These are phyloP conservation scores for Dorcoceras hygrometricum DNA, from an alignment of 257 asterid genomes.

Conservation along the genomic window DNA sequence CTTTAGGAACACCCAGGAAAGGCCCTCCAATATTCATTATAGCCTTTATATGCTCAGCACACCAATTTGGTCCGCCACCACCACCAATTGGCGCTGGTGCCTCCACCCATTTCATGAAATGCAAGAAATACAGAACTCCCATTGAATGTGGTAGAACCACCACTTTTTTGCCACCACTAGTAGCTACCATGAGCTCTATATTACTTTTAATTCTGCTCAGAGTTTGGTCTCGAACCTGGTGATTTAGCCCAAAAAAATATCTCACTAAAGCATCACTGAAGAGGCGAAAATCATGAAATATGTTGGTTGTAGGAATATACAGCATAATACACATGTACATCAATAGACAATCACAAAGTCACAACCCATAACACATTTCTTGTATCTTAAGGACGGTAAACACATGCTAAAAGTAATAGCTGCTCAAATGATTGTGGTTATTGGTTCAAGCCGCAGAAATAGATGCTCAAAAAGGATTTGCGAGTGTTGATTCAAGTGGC, in stretches of 20 bases:
- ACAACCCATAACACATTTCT: not conserved
- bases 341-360: not conserved
- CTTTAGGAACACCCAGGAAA: slow-evolving; percentile 79
- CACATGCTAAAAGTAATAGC: not conserved
- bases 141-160: slow-evolving; percentile 83
- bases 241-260: slow-evolving; percentile 23
- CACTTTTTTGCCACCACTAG: slow-evolving; percentile 67
- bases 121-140: slow-evolving; percentile 80
- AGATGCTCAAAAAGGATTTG: no score
- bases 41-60: slow-evolving; percentile 72
- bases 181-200: slow-evolving; percentile 74
- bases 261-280: slow-evolving; percentile 1
- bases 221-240: slow-evolving; percentile 76
- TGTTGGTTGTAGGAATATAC: slow-evolving; percentile 4
- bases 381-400: not conserved
- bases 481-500: not conserved
- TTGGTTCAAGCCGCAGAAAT: not conserved
- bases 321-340: not conserved
- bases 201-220: slow-evolving; percentile 75
- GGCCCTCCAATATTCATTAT: slow-evolving; percentile 85
- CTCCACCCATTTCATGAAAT: slow-evolving; percentile 93
- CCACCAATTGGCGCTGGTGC: slow-evolving; percentile 80
- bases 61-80: slow-evolving; percentile 86
- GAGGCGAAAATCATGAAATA: slow-evolving; percentile 7
- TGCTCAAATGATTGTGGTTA: not conserved